Percentiles rank a stretch among this genome's conserved stretches.
These are phyloP conservation scores for Vaccinium macrocarpon DNA, from an alignment of 148 eudicot genomes.

Conservation along the genomic window DNA sequence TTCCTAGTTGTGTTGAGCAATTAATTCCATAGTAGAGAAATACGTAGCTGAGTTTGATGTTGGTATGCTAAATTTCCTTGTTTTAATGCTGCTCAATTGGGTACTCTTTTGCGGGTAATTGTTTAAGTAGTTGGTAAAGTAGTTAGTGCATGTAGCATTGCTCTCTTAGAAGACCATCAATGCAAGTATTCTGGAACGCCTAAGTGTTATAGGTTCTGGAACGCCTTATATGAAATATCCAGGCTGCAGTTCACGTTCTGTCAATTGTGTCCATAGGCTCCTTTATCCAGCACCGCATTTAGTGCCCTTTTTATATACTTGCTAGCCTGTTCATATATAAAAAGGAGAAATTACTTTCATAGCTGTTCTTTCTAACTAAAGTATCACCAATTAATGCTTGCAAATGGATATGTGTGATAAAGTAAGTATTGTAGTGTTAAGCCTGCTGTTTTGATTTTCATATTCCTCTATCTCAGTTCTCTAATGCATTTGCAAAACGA, in stretches of 20 bases:
- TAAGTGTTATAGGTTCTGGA: too few relatives aligned
- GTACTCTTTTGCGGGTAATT: too few relatives aligned
- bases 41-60: too few relatives aligned
- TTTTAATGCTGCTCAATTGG: too few relatives aligned
- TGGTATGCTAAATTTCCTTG: too few relatives aligned
- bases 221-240: too few relatives aligned
- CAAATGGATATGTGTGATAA: neutral
- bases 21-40: neutral
- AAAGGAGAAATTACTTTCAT: neutral
- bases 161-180: too few relatives aligned
- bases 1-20: neutral
- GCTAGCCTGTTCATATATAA: neutral
- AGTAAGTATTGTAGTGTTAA: neutral
- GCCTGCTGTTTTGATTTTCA: neutral
- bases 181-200: too few relatives aligned
- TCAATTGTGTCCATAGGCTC: neutral
- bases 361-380: neutral
- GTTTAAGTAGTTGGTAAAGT: too few relatives aligned
- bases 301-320: neutral
- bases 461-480: conserved; percentile 15
- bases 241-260: too few relatives aligned
- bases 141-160: too few relatives aligned
- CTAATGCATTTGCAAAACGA: conserved; percentile 24
- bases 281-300: neutral
- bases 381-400: neutral